Conservation (phyloP, 495 filamentous ascomycete species). For the Corynascus novoguineensis region DNA sequence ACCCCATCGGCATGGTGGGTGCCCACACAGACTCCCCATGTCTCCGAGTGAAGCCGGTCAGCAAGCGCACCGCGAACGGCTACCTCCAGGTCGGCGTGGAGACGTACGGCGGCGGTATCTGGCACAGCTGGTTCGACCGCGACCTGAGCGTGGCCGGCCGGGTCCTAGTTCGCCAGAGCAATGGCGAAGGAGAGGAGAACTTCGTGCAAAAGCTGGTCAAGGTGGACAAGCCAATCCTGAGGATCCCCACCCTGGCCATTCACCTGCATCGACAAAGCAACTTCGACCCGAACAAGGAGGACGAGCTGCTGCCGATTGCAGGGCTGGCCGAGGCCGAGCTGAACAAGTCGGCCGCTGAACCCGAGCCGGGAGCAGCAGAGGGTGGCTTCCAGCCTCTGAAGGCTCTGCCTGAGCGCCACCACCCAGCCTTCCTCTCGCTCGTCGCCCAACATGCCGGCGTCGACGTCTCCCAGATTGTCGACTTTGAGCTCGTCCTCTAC, state of each 20-base stretch:
- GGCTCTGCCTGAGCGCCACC: constrained; percentile 75
- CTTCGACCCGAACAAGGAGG: constrained; percentile 95
- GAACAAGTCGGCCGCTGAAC: constrained; percentile 54
- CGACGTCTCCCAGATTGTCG: constrained; percentile 64
- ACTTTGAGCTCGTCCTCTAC: constrained; percentile 95
- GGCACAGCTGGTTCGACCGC: constrained; percentile 89
- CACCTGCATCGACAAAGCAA: constrained; percentile 80
- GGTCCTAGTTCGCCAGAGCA: constrained; percentile 67
- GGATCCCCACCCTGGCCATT: constrained; percentile 88
- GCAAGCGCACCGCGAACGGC: constrained; percentile 76
- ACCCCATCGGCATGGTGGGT: constrained; percentile 90
- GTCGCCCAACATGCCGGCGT: constrained; percentile 76
- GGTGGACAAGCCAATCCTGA: constrained; percentile 81
- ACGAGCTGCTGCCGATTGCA: constrained; percentile 87
- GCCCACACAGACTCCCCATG: constrained; percentile 95
- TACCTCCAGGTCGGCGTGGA: constrained; percentile 95
- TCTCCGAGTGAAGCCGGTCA: constrained; percentile 86
- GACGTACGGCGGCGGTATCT: constrained; percentile 86
- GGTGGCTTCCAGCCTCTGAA: constrained; percentile 66
- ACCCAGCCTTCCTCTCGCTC: constrained; percentile 75
- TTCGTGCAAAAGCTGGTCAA: constrained; percentile 84
- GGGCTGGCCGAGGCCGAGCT: constrained; percentile 83
- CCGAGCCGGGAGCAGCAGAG: constrained; percentile 36
- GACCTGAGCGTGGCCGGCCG: constrained; percentile 89
- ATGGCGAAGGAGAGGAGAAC: constrained; percentile 61